Evolutionary conservation across 2,329 filamentous ascomycete genomes (phyloP), one percentile per base, ranked within the genome.

Genomic region (Colletotrichum scovillei): DNA sequence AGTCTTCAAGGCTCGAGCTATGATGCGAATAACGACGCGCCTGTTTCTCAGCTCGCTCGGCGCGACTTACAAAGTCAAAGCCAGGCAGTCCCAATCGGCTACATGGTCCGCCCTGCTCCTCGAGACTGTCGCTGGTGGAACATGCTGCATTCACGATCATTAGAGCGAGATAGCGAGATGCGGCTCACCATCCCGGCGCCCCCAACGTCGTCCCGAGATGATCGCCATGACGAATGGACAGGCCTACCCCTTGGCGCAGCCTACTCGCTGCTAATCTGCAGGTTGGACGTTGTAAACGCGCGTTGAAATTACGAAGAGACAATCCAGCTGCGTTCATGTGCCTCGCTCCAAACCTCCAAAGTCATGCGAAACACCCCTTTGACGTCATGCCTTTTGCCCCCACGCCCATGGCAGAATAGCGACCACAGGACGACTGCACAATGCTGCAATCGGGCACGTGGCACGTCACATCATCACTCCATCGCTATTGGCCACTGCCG

Each of bases 351-450:
- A 12, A 35, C 32, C 16, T 53, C 35, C 32, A 49, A 28, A 46
- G 14, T 28, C 38, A 32, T 73, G 62, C 35, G 30, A 65, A 66
- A 65, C 56, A 22, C 16, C 22, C 55, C 53, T 63, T 49, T 73
- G 67, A 73, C 70, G 70, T 73, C 70, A 73, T 73, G 19, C 14
- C 46, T 28, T 60, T 32, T 28, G 49, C 56, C 56, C 38, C 38
- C 66, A 49, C 22, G 52, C 30, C n/a, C 24, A 14, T 28, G 52
- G 32, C 52, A 16, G 58, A 14, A 32, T 22, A 28, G 16, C 35
- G 59, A 55, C 14, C 19, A 28, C 14, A 53, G 6, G 35, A 38
- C 26, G 42, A 49, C 32, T 59, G 52, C n/a, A 35, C 53, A 52
- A 49, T 38, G 55, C 68, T 60, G 62, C 55, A 58, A 52, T 63